Evolutionary conservation across 768 basidiomycete genomes (phyloP), one percentile per base, ranked within the genome.

Genomic region (Lactarius akahatsu): DNA sequence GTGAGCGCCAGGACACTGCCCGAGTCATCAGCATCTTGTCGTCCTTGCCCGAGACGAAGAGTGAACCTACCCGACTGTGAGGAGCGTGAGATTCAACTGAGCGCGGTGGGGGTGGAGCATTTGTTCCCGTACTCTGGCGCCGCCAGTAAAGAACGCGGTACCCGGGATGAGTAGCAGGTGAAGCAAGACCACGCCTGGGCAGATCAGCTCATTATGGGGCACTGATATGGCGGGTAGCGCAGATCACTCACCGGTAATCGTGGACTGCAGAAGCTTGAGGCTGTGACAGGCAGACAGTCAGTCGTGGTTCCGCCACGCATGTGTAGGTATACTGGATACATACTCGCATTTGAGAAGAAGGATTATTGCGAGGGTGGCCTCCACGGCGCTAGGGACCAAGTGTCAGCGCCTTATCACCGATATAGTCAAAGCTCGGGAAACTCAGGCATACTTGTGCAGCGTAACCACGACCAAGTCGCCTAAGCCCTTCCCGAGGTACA

Each of bases 141-240:
- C 90, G 26, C 89, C 90, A 2, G 83, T 82, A 23, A 91, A 78
- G 73, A 91, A 91, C 0, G 89, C 80, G 4, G 83, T 79, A 2
- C 90, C 90, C 0, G 90, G 89, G 54, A 91, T 79, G 16, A 92
- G 81, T 0, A 92, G 80, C 1, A 91, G 79, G 73, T 90, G 90
- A 11, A 92, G 79, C 23, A 92, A 76, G 7, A 90, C 81, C 9
- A 92, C 90, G 20, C 90, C 87, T 86, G 64, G 6, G 34, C 38
- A 47, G 32, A 32, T 3, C 4, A 2, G 23, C 23, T 38, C 18
- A 1, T 45, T 45, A 38, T 26, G 30, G 23, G 52, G 15, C 20
- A 23, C 59, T 15, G 41, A 18, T 32, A 15, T 20, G 52, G 4
- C 18, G n/a, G 43, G 47, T 15, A 57, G 61, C 11, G 52, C 76